Evolutionary conservation across 1,284 basidiomycete species (phyloP).

Genomic region (Tilletia walkeri): DNA sequence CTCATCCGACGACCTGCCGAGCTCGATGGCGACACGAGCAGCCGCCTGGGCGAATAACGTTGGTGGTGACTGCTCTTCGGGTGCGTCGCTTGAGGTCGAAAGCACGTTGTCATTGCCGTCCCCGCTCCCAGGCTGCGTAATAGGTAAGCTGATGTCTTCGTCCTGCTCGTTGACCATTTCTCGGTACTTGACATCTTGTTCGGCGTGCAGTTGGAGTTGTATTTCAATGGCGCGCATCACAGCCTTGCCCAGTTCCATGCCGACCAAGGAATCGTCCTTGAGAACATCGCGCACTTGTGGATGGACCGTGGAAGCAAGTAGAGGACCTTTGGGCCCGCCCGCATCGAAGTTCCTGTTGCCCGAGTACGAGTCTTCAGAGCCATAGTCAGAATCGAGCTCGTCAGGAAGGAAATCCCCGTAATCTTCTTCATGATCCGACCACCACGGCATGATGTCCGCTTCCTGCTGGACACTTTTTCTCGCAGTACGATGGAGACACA

Average conservation of each 20-base stretch:
- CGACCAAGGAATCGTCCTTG: too few relatives aligned
- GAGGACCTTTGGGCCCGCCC: too few relatives aligned
- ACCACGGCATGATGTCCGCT: too few relatives aligned
- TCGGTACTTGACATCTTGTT: background rate
- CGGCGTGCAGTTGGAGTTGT: background rate
- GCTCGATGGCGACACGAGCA: conserved; percentile 4
- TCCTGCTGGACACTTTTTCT: too few relatives aligned
- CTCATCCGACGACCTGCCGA: conserved; percentile 6
- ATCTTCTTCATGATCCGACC: too few relatives aligned
- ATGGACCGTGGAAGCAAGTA: too few relatives aligned
- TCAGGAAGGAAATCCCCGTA: too few relatives aligned
- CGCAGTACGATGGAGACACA: too few relatives aligned
- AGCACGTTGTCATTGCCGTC: background rate
- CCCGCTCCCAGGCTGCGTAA: background rate
- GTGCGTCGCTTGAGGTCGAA: background rate
- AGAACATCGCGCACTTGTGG: too few relatives aligned
- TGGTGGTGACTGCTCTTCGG: background rate
- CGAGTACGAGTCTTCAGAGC: too few relatives aligned
- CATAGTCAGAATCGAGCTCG: too few relatives aligned
- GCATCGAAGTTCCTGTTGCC: too few relatives aligned
- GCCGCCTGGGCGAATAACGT: conserved; percentile 19
- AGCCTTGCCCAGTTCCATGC: background rate
- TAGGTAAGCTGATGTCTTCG: background rate
- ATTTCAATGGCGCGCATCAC: background rate
- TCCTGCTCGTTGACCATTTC: background rate